These are phyloP conservation scores for Tritrichomonas foetus DNA, from an alignment of 208 protist species.

Conservation along the genomic window DNA sequence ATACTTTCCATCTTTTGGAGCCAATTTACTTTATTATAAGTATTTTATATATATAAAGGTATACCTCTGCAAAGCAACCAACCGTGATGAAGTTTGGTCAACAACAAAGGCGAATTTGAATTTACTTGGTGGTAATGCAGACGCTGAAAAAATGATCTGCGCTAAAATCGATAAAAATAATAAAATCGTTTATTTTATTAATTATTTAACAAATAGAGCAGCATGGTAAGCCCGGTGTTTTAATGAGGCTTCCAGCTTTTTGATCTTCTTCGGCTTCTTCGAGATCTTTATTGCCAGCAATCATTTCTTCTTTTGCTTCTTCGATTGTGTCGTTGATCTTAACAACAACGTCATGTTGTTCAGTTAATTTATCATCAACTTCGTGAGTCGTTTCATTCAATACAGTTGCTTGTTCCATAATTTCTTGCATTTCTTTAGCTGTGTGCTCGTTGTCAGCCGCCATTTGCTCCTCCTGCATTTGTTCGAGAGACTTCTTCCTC, in stretches of 20 bases:
- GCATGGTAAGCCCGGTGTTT: too few relatives aligned
- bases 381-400: background rate
- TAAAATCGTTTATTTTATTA: too few relatives aligned
- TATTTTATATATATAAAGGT: too few relatives aligned
- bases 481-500: background rate
- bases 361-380: background rate
- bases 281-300: conserved; percentile 4
- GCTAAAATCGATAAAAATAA: too few relatives aligned
- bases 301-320: conserved; percentile 8
- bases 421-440: background rate
- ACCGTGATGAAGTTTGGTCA: too few relatives aligned
- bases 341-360: background rate
- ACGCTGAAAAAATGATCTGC: too few relatives aligned
- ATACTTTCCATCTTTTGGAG: too few relatives aligned
- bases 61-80: too few relatives aligned
- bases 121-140: too few relatives aligned
- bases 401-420: background rate
- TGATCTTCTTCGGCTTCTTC: background rate
- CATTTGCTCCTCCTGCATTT: background rate
- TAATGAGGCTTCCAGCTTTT: background rate
- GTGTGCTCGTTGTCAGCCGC: background rate
- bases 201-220: too few relatives aligned
- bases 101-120: too few relatives aligned
- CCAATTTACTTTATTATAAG: too few relatives aligned
- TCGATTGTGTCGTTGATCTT: background rate